A percentile compares a stretch with the other conserved stretches of the same genome.
phyloP scores from a whole-genome alignment of 768 basidiomycete species.

The Serendipita sp. region DNA sequence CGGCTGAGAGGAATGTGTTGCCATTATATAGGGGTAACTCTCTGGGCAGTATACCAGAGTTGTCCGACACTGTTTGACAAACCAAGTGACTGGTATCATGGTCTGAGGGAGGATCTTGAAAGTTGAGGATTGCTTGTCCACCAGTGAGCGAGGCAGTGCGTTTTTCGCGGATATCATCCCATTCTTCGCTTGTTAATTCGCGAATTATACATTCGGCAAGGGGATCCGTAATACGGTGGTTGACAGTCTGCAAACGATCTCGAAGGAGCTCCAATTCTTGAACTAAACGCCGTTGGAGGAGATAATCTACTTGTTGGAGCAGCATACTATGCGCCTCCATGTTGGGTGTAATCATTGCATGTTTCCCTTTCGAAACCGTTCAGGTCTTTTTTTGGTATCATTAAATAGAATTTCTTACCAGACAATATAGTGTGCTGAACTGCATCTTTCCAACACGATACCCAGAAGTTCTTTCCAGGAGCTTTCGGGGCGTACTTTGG shows the following conservation, averaged over 20 bases:
- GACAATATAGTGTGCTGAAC: neutral
- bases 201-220: slow-evolving; percentile 31
- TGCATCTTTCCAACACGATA: slow-evolving; percentile 2
- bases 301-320: slow-evolving; percentile 41
- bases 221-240: slow-evolving; percentile 8
- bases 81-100: too few relatives aligned
- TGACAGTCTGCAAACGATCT: slow-evolving; percentile 25
- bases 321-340: slow-evolving; percentile 29
- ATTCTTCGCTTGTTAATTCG: slow-evolving; percentile 49
- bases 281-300: slow-evolving; percentile 55
- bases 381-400: neutral
- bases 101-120: neutral
- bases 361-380: neutral
- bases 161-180: slow-evolving; percentile 31
- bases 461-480: neutral
- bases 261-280: slow-evolving; percentile 57
- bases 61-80: neutral
- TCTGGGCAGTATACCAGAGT: neutral
- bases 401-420: neutral
- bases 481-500: neutral
- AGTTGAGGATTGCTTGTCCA: slow-evolving; percentile 49
- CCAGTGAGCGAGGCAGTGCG: slow-evolving; percentile 33
- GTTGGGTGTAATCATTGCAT: slow-evolving; percentile 1
- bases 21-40: neutral
- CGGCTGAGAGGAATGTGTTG: neutral